Percentiles rank a stretch among this genome's conserved stretches.
phyloP scores from a whole-genome alignment of 1,284 basidiomycete genomes.

The Sporisorium graminicola region DNA sequence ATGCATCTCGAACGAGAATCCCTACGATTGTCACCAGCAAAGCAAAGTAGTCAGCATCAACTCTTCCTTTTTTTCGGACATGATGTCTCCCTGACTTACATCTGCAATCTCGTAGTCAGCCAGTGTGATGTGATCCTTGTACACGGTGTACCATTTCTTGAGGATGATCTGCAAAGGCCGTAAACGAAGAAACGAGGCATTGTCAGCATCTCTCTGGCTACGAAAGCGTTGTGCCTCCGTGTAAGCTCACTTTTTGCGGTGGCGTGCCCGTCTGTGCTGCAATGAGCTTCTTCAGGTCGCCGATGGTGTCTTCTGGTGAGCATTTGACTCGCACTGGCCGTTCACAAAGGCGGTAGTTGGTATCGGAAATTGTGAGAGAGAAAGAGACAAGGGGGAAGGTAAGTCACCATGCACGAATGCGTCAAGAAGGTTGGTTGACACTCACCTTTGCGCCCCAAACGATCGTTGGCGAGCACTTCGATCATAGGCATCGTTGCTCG shows the following conservation, averaged over 20 bases:
- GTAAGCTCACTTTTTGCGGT: slow-evolving; percentile 70
- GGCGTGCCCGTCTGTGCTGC: slow-evolving; percentile 95
- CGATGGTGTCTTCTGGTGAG: slow-evolving; percentile 89
- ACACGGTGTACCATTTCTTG: slow-evolving; percentile 84
- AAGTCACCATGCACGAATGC: background rate
- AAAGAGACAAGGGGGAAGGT: background rate
- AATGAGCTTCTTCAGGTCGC: slow-evolving; percentile 95
- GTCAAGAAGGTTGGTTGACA: background rate
- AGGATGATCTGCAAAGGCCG: slow-evolving; percentile 79
- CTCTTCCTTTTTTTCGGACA: no score
- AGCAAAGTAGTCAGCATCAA: background rate
- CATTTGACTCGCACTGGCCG: slow-evolving; percentile 67
- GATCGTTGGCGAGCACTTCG: slow-evolving; percentile 95
- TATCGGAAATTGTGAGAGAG: background rate
- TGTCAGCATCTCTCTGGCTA: background rate
- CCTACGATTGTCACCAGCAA: slow-evolving; percentile 15
- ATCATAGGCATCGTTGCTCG: slow-evolving; percentile 70
- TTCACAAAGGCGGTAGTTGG: no score
- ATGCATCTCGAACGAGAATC: slow-evolving; percentile 51
- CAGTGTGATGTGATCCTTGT: slow-evolving; percentile 81
- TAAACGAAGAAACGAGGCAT: background rate
- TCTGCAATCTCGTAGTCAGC: slow-evolving; percentile 81
- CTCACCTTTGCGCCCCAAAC: slow-evolving; percentile 92
- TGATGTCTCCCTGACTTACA: no score
- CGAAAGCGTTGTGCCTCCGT: no score